Base-by-base conservation (phyloP, 192 early-diverging fungal genomes). In the Backusella mclennaniae region DNA sequence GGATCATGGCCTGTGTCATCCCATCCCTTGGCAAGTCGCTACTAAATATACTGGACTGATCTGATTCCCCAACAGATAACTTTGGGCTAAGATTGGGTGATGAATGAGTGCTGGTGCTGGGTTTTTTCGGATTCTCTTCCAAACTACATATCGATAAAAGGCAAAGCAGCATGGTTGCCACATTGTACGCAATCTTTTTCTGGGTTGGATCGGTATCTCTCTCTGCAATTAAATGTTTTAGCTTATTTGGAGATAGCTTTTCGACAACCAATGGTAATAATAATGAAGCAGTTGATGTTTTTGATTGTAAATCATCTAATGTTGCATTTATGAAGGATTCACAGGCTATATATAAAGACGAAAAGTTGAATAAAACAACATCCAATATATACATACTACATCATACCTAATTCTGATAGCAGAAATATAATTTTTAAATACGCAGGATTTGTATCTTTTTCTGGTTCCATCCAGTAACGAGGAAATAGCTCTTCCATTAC, bases 381-480 rank as follows among this genome's bases (percentile, higher is more conserved):
- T 7, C 19, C 29, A 12, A 46, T 63, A 3, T 12, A 26, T 59
- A 23, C 3, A 12, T n/a, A 21, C 35, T 23, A 21, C 9, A 17
- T 4, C 41, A 41, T 78, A 73, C 77, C 77, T 35, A 56, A 36
- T 33, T 79, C 73, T 35, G 78, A 44, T 31, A 79, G 14, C 9
- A 73, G 15, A 31, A 79, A 79, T 35, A 75, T 21, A 3, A 73
- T 67, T 33, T 38, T 68, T 12, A 68, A 63, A 71, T 68, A 79
- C 9, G 49, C 59, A 2, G 73, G 67, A 19, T 12, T 46, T 5
- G 73, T 31, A 5, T 56, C 49, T 19, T 63, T 9, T 6, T 31
- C 44, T 12, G 73, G 73, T 29, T 79, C 78, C 15, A 46, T 41
- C 78, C 78, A 79, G 31, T 75, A 79, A 15, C 78, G 66, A 4